Percentiles rank a stretch among this genome's conserved stretches.
Evolutionary conservation across 192 early-diverging fungal genomes (phyloP).

Genomic region (Coemansia sp.): DNA sequence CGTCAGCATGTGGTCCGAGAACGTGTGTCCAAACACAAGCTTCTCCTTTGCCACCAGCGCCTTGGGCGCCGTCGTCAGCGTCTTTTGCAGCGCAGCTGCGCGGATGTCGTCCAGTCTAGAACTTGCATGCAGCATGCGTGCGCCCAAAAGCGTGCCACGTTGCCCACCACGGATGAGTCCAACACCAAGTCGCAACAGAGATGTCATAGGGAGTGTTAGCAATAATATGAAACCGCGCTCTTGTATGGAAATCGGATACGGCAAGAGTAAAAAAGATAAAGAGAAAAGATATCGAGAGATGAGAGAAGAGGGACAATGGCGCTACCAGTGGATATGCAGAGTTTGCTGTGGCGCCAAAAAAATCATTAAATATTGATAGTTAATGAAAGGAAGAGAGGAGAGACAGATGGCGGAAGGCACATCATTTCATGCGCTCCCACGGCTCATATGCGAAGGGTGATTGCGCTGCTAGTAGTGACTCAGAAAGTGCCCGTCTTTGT

Average conservation of each 20-base stretch:
- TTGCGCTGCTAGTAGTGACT: not conserved
- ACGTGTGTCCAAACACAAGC: constrained; percentile 87
- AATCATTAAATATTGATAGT: too few species aligned
- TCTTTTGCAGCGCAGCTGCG: constrained; percentile 10
- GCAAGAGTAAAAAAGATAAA: not conserved
- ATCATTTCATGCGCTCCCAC: constrained; percentile 4
- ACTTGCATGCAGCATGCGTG: constrained; percentile 4
- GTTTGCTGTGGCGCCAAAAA: not conserved
- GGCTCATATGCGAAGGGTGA: not conserved
- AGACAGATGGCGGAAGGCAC: not conserved
- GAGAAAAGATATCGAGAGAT: not conserved
- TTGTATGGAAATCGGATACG: constrained; percentile 7
- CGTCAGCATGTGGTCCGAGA: constrained; percentile 93
- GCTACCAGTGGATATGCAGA: not conserved
- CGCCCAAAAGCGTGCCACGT: not conserved
- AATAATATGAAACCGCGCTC: not conserved
- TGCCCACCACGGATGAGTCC: not conserved
- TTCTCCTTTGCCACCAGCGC: constrained; percentile 63
- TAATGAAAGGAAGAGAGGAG: not conserved
- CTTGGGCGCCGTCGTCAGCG: constrained; percentile 54
- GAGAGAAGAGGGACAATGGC: not conserved
- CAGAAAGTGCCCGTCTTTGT: not conserved
- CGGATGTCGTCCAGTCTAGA: constrained; percentile 1
- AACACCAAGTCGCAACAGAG: constrained; percentile 1
- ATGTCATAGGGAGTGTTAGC: constrained; percentile 14